These are phyloP conservation scores for Cyberlindnera mycetangii DNA, from an alignment of 805 yeast species.

Conservation along the genomic window DNA sequence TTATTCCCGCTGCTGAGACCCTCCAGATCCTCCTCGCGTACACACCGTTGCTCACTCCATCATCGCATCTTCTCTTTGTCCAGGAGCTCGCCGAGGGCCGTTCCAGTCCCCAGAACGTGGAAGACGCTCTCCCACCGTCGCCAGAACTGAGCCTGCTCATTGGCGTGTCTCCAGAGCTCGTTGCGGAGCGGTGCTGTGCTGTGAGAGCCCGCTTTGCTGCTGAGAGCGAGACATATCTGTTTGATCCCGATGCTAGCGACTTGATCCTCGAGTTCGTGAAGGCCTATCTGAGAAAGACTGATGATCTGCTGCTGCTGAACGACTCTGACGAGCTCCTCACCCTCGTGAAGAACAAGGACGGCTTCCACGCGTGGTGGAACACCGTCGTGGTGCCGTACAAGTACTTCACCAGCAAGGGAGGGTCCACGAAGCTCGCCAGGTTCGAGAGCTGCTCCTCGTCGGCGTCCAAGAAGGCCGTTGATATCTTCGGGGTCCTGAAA, in stretches of 20 bases:
- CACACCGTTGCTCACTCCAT: constrained; percentile 12
- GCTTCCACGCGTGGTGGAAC: constrained; percentile 26
- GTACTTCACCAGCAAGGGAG: constrained; percentile 17
- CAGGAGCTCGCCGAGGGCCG: not conserved
- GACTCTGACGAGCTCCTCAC: constrained; percentile 27
- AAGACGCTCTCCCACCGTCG: constrained; percentile 1
- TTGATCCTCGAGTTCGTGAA: constrained; percentile 12
- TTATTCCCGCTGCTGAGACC: not conserved
- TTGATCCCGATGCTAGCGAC: not conserved
- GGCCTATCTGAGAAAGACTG: constrained; percentile 10
- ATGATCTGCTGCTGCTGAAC: not conserved
- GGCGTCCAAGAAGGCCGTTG: constrained; percentile 3
- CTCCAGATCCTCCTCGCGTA: constrained; percentile 10
- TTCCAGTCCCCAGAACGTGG: not conserved
- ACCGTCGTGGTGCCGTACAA: constrained; percentile 31
- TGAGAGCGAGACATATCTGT: constrained; percentile 3
- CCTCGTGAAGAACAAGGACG: constrained; percentile 1
- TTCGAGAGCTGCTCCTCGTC: constrained; percentile 3
- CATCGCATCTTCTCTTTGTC: constrained; percentile 9
- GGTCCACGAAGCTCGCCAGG: not conserved
- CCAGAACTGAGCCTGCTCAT: constrained; percentile 2
- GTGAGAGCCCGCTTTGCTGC: not conserved
- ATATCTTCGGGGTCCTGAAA: not conserved
- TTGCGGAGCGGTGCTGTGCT: constrained; percentile 6
- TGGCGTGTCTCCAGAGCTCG: constrained; percentile 4